A percentile compares a stretch with the other conserved stretches of the same genome.
These are phyloP conservation scores for Fusarium xyrophilum DNA, from an alignment of 2,329 filamentous ascomycete genomes.

Conservation along the genomic window DNA sequence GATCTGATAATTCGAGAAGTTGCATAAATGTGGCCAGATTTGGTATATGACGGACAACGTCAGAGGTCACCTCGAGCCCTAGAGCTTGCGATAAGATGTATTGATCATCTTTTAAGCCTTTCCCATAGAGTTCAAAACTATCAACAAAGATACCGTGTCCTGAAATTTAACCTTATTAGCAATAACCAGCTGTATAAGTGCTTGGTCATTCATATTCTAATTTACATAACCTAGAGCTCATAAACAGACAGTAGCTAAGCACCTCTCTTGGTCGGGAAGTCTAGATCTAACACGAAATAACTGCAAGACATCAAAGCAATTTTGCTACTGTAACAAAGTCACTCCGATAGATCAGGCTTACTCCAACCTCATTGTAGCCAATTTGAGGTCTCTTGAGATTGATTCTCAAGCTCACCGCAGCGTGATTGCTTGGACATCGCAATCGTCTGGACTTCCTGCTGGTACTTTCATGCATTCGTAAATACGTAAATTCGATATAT, in stretches of 20 bases:
- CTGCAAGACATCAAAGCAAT: too few species aligned
- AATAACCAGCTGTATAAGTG: not conserved
- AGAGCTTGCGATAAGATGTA: not conserved
- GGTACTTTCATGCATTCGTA: too few species aligned
- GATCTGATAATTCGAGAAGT: rapidly evolving
- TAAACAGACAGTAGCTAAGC: too few species aligned
- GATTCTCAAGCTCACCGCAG: too few species aligned
- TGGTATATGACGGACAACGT: rapidly evolving
- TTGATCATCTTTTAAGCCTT: rapidly evolving
- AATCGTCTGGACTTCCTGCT: too few species aligned
- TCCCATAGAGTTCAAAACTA: too few species aligned
- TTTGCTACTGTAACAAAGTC: too few species aligned
- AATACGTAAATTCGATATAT: too few species aligned
- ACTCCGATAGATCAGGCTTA: too few species aligned
- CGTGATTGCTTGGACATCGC: too few species aligned
- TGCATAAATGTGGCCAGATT: not conserved
- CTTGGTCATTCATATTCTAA: rapidly evolving
- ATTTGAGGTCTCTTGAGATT: too few species aligned
- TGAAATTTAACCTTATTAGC: rapidly evolving
- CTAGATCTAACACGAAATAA: not conserved
- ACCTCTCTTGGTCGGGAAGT: not conserved
- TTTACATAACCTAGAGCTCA: not conserved
- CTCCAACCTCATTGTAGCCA: too few species aligned
- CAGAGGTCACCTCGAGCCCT: rapidly evolving
- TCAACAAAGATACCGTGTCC: not conserved